Percentiles rank a stretch among this genome's conserved stretches.
Evolutionary conservation across 2,329 filamentous ascomycete genomes (phyloP).

Genomic region (Bisporella sp.): DNA sequence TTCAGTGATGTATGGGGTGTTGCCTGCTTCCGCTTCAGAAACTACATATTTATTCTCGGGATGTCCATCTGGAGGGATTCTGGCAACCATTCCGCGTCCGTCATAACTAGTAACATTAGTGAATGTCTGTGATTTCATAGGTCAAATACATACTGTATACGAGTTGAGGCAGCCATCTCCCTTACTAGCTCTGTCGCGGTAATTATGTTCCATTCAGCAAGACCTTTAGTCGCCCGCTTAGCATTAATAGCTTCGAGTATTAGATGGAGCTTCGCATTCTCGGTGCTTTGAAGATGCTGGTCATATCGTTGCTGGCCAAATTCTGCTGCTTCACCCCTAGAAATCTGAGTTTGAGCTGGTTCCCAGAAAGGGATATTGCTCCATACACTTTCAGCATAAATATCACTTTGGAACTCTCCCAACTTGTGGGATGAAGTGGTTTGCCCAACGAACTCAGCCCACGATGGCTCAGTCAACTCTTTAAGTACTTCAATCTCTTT

Average conservation of each 20-base stretch:
- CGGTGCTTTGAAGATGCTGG: too few relatives aligned
- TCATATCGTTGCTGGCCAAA: too few relatives aligned
- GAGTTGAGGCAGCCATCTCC: neutral
- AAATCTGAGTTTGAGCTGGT: neutral
- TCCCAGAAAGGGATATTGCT: neutral
- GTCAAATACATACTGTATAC: conserved; percentile 11
- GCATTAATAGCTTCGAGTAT: too few relatives aligned
- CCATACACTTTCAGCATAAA: neutral
- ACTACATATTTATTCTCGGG: conserved; percentile 22
- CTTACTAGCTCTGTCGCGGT: neutral
- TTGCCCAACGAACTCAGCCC: neutral
- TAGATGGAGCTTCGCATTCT: too few relatives aligned
- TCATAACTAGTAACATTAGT: neutral
- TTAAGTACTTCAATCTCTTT: neutral
- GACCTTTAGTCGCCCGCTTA: too few relatives aligned
- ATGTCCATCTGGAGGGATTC: conserved; percentile 19
- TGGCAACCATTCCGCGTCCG: conserved; percentile 6
- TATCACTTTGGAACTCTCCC: neutral
- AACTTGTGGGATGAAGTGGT: neutral
- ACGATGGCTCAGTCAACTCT: neutral
- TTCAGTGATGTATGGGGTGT: conserved; percentile 1
- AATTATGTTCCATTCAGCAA: too few relatives aligned
- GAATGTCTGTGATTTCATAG: neutral
- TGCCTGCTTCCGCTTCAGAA: neutral
- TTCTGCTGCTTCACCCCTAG: neutral